These are phyloP conservation scores for Bipolaris zeicola DNA, from an alignment of 2,329 filamentous ascomycete genomes.

Conservation along the genomic window DNA sequence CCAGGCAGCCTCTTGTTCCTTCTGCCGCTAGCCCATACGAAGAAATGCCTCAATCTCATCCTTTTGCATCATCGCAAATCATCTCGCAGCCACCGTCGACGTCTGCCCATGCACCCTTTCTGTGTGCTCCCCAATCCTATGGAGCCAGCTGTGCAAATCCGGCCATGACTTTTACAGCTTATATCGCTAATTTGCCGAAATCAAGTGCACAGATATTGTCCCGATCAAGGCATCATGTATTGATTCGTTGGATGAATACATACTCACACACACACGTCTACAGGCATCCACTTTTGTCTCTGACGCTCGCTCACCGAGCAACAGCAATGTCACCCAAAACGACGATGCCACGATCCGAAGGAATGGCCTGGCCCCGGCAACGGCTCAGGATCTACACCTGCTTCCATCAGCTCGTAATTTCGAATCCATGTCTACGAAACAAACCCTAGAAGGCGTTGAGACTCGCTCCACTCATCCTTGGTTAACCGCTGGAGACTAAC, in stretches of 20 bases:
- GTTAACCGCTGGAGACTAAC: neutral
- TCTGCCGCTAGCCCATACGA: constrained; percentile 17
- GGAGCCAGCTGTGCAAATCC: constrained; percentile 17
- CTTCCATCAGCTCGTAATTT: constrained; percentile 10
- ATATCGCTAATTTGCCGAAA: constrained; percentile 14
- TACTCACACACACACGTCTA: neutral
- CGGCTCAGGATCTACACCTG: constrained; percentile 7
- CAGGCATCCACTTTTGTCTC: constrained; percentile 1
- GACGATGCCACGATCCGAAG: constrained; percentile 7
- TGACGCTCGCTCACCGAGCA: neutral
- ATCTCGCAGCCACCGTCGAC: constrained; percentile 12
- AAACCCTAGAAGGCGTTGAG: constrained; percentile 10
- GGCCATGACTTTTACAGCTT: constrained; percentile 10
- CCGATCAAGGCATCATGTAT: neutral
- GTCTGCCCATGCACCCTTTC: constrained; percentile 10
- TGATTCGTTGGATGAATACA: constrained; percentile 14
- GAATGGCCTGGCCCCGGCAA: constrained; percentile 14
- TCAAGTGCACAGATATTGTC: constrained; percentile 14
- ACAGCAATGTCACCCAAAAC: neutral
- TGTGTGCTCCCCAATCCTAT: constrained; percentile 2
- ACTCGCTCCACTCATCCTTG: constrained; percentile 14
- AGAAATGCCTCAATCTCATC: constrained; percentile 24
- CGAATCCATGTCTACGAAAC: constrained; percentile 9
- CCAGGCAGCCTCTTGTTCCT: constrained; percentile 6
- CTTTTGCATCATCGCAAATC: constrained; percentile 21